A percentile compares a stretch with the other conserved stretches of the same genome.
These are phyloP conservation scores for Monosporascus sp. DNA, from an alignment of 2,329 filamentous ascomycete species.

Conservation along the genomic window DNA sequence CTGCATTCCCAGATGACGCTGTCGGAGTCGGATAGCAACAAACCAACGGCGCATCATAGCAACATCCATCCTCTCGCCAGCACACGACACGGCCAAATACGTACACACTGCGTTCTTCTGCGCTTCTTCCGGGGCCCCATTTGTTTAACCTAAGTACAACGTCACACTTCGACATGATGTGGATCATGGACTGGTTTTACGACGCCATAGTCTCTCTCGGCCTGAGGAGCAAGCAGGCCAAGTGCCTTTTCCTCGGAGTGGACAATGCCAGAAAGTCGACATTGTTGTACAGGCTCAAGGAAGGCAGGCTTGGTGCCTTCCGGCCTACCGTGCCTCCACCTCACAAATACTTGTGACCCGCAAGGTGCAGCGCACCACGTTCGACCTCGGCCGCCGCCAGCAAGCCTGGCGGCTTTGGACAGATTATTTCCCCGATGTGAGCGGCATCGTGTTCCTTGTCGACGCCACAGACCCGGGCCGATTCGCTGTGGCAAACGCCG, in stretches of 20 bases:
- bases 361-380: conserved; percentile 58
- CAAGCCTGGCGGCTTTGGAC: conserved; percentile 62
- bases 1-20: too few species aligned
- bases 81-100: too few species aligned
- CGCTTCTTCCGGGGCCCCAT: too few species aligned
- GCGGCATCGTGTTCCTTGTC: conserved; percentile 69
- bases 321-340: conserved; percentile 58
- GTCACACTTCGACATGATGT: neutral
- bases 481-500: conserved; percentile 66
- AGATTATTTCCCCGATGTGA: conserved; percentile 66
- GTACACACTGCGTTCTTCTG: too few species aligned
- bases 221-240: conserved; percentile 59
- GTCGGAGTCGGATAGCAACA: too few species aligned
- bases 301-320: conserved; percentile 55
- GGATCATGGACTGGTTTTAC: conserved; percentile 35
- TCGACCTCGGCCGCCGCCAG: conserved; percentile 44
- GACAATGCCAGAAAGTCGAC: conserved; percentile 63
- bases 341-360: conserved; percentile 58
- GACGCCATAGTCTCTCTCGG: conserved; percentile 55
- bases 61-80: too few species aligned
- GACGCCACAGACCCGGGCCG: conserved; percentile 71
- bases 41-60: too few species aligned
- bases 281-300: conserved; percentile 59
- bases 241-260: conserved; percentile 57
- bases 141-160: too few species aligned